phyloP scores from a whole-genome alignment of 140 eudicot species.

The Bidens hawaiensis region DNA sequence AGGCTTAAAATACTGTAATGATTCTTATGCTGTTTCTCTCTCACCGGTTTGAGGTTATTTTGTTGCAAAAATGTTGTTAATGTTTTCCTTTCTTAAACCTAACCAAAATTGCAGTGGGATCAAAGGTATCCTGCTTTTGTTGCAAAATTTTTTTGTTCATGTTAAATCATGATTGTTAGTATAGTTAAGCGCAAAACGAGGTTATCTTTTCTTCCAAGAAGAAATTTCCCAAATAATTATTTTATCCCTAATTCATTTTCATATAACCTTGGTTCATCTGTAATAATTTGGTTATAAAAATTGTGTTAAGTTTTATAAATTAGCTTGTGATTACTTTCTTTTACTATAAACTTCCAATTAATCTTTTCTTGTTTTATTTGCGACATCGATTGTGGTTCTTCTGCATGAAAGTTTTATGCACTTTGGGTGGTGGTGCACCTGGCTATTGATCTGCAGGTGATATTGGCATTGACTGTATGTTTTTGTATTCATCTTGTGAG shows the following conservation, averaged over 20 bases:
- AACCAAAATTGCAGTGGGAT: slow-evolving; percentile 10
- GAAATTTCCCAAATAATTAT: no score
- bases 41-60: slow-evolving; percentile 41
- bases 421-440: no score
- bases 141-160: slow-evolving; percentile 38
- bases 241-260: no score
- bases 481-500: no score
- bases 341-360: no score
- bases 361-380: no score
- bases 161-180: not conserved
- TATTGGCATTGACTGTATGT: no score
- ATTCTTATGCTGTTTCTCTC: slow-evolving; percentile 48
- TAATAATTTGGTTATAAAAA: not conserved
- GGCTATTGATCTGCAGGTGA: no score
- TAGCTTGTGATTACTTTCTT: no score
- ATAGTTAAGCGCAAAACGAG: no score
- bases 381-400: not conserved
- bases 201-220: no score
- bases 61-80: not conserved
- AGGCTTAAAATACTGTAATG: slow-evolving; percentile 52
- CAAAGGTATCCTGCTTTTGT: slow-evolving; percentile 27
- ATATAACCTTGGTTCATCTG: not conserved
- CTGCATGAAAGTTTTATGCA: no score
- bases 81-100: slow-evolving; percentile 5
- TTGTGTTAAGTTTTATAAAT: not conserved